phyloP scores from a whole-genome alignment of 1,284 basidiomycete genomes.

The Phaffia rhodozyma region DNA sequence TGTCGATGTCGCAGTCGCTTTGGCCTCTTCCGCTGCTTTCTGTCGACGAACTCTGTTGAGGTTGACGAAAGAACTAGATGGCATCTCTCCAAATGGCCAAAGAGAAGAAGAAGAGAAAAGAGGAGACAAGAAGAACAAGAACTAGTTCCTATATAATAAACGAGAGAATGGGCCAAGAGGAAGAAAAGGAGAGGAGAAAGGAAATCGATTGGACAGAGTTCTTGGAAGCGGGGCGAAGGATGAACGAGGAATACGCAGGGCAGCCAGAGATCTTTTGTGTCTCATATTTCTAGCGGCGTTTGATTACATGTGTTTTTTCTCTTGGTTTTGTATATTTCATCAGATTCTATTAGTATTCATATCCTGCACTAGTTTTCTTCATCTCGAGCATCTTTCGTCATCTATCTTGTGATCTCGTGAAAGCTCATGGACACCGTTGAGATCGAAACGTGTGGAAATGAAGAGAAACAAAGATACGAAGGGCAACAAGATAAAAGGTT shows the following conservation, averaged over 20 bases:
- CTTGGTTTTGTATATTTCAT: background rate
- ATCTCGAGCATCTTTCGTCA: too few species aligned
- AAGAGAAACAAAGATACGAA: too few species aligned
- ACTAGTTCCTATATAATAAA: background rate
- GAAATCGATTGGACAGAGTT: background rate
- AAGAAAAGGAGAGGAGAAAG: background rate
- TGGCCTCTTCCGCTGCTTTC: slow-evolving; percentile 1
- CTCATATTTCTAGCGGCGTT: background rate
- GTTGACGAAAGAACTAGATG: slow-evolving; percentile 10
- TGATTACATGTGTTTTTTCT: background rate
- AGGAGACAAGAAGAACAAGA: too few species aligned
- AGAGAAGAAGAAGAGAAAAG: background rate
- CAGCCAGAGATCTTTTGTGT: background rate
- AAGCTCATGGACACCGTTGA: too few species aligned
- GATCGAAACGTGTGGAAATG: too few species aligned
- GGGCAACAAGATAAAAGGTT: too few species aligned
- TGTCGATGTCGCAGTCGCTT: too few species aligned
- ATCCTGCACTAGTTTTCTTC: too few species aligned
- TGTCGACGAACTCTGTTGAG: slow-evolving; percentile 9
- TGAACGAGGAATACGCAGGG: background rate
- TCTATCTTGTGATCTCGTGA: too few species aligned
- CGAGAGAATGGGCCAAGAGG: background rate
- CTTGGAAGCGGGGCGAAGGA: background rate
- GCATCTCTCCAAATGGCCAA: background rate
- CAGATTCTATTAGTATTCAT: too few species aligned